phyloP scores from a whole-genome alignment of 352 stramenopile species.

The Phytopythium vexans region DNA sequence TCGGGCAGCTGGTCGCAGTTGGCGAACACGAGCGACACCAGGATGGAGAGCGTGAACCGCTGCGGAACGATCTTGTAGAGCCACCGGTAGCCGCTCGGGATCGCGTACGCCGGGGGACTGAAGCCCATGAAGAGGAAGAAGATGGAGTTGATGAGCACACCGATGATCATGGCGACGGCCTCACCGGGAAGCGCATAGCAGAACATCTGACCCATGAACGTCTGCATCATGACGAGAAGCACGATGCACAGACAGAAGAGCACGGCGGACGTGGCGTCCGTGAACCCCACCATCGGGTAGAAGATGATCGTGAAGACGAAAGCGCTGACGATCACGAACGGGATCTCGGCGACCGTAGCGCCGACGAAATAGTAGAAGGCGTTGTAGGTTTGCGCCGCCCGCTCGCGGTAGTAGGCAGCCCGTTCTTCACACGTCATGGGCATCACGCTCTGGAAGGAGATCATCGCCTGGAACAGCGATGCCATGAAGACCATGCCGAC shows the following conservation, averaged over 20 bases:
- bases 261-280: constrained; percentile 5
- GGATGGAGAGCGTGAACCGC: constrained; percentile 14
- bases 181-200: constrained; percentile 18
- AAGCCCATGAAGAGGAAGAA: constrained; percentile 34
- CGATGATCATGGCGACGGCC: constrained; percentile 26
- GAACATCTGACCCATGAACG: constrained; percentile 28
- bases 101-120: constrained; percentile 14
- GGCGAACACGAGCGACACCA: constrained; percentile 16
- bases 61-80: constrained; percentile 18
- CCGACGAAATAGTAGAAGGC: constrained; percentile 56
- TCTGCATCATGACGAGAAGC: constrained; percentile 22
- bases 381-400: constrained; percentile 79
- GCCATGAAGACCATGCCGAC: constrained; percentile 63
- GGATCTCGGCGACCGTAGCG: not conserved
- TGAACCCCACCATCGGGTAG: too few species aligned
- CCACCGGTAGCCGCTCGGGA: constrained; percentile 24
- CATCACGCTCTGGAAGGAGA: constrained; percentile 67
- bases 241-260: constrained; percentile 21
- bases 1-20: constrained; percentile 13
- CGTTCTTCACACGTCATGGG: constrained; percentile 63
- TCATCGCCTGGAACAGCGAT: constrained; percentile 51
- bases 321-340: too few species aligned
- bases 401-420: constrained; percentile 68
- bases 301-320: too few species aligned
- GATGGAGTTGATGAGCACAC: constrained; percentile 25